phyloP scores from a whole-genome alignment of 2,329 filamentous ascomycete genomes.

The Pestalotiopsis sp. region DNA sequence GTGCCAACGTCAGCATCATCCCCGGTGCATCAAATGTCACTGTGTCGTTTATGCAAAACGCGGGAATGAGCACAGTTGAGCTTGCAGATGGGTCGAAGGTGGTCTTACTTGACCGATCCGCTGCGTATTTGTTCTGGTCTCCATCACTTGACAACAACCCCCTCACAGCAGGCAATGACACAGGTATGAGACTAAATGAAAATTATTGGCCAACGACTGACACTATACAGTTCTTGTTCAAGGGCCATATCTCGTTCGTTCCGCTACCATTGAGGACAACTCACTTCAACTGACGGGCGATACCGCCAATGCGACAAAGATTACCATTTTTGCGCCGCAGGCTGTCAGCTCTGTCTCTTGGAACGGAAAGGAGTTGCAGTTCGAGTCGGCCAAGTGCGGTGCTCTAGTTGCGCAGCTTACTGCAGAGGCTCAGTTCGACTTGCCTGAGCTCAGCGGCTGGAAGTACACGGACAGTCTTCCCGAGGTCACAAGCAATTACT shows the following conservation, averaged over 20 bases:
- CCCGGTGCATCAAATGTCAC: constrained; percentile 42
- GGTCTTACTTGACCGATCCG: constrained; percentile 54
- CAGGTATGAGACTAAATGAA: constrained; percentile 35
- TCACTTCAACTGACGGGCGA: constrained; percentile 49
- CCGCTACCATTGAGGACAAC: constrained; percentile 37
- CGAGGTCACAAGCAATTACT: constrained; percentile 46
- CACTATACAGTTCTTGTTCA: constrained; percentile 49
- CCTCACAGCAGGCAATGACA: constrained; percentile 44
- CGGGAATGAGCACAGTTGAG: constrained; percentile 50
- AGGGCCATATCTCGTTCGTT: constrained; percentile 55
- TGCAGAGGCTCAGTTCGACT: constrained; percentile 30
- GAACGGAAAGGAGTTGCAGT: constrained; percentile 47
- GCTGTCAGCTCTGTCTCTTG: constrained; percentile 48
- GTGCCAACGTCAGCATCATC: constrained; percentile 44
- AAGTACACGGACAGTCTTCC: constrained; percentile 51
- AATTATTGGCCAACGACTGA: neutral
- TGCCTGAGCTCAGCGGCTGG: constrained; percentile 49
- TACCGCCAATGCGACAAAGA: constrained; percentile 38
- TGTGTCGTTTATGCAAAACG: constrained; percentile 50
- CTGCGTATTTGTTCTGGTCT: constrained; percentile 61
- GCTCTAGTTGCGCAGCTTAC: constrained; percentile 31
- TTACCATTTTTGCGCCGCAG: constrained; percentile 52
- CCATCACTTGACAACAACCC: constrained; percentile 53
- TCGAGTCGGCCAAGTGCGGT: constrained; percentile 29
- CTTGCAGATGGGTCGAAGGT: constrained; percentile 50